A percentile compares a stretch with the other conserved stretches of the same genome.
phyloP scores from a whole-genome alignment of 2,329 filamentous ascomycete genomes.

The Aspergillus persii region DNA sequence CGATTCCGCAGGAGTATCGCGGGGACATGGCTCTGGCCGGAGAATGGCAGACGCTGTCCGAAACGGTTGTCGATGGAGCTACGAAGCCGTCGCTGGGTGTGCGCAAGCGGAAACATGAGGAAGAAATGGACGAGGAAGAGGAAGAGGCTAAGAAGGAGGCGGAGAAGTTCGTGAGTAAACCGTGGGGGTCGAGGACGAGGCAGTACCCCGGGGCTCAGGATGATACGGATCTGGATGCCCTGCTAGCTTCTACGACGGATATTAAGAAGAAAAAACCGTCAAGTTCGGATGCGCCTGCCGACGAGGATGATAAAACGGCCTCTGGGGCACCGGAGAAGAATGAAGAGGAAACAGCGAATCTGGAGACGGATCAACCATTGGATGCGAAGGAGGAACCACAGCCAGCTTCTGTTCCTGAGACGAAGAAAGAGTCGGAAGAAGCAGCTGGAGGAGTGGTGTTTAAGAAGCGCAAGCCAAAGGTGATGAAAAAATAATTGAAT shows the following conservation, averaged over 20 bases:
- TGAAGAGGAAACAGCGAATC: conserved; percentile 15
- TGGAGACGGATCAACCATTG: conserved; percentile 5
- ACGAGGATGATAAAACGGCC: conserved; percentile 9
- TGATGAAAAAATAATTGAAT: conserved; percentile 35
- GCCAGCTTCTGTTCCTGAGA: not conserved
- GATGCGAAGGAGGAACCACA: conserved; percentile 6
- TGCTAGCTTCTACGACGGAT: conserved; percentile 42
- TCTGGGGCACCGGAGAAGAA: conserved; percentile 7
- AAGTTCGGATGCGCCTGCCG: conserved; percentile 9
- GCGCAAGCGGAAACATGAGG: conserved; percentile 46
- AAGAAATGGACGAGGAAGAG: conserved; percentile 40
- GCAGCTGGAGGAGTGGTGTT: conserved; percentile 39
- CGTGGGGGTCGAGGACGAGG: conserved; percentile 45
- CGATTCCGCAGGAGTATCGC: conserved; percentile 74
- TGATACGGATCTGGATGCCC: conserved; percentile 42
- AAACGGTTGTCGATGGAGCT: conserved; percentile 35
- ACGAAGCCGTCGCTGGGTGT: conserved; percentile 46
- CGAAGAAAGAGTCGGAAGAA: conserved; percentile 22
- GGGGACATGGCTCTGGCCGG: conserved; percentile 82
- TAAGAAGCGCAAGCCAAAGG: conserved; percentile 50
- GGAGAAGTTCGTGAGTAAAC: conserved; percentile 36
- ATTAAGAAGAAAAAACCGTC: conserved; percentile 35
- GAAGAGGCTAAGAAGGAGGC: conserved; percentile 35
- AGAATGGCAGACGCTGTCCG: conserved; percentile 75
- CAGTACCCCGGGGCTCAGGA: conserved; percentile 40